Evolutionary conservation across 768 basidiomycete species (phyloP).

Genomic region (Russula virescens): DNA sequence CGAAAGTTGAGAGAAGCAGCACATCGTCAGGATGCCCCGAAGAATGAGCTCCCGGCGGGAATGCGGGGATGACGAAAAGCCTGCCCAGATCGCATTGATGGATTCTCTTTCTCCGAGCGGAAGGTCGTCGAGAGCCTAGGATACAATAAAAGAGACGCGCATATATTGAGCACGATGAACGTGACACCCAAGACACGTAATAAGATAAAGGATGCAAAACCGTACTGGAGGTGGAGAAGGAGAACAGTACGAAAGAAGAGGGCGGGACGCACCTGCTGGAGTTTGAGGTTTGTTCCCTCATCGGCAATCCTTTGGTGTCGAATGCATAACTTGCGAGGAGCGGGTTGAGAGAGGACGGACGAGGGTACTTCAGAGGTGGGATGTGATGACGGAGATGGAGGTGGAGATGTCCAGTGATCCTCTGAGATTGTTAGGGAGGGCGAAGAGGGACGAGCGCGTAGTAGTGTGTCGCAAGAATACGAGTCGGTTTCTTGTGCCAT

Average conservation of each 20-base stretch:
- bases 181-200: not conserved
- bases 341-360: conserved; percentile 27
- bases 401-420: not conserved
- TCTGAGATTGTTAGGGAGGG: not conserved
- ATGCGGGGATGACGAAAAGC: conserved; percentile 92
- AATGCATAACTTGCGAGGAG: conserved; percentile 77
- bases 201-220: not conserved
- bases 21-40: conserved; percentile 96
- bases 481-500: conserved; percentile 18
- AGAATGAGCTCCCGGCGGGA: conserved; percentile 89
- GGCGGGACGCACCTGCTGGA: conserved; percentile 63
- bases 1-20: conserved; percentile 97
- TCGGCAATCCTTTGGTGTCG: conserved; percentile 96
- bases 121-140: conserved; percentile 83
- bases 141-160: not conserved
- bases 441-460: conserved; percentile 46
- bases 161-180: not conserved
- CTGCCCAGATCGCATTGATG: conserved; percentile 92
- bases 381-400: conserved; percentile 37
- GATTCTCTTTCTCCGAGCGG: conserved; percentile 80
- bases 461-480: conserved; percentile 69
- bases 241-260: not conserved
- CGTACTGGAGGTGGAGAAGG: not conserved
- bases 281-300: conserved; percentile 84
- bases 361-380: conserved; percentile 2